These are phyloP conservation scores for Heliamphora pulchella DNA, from an alignment of 179 eudicot species.

Conservation along the genomic window DNA sequence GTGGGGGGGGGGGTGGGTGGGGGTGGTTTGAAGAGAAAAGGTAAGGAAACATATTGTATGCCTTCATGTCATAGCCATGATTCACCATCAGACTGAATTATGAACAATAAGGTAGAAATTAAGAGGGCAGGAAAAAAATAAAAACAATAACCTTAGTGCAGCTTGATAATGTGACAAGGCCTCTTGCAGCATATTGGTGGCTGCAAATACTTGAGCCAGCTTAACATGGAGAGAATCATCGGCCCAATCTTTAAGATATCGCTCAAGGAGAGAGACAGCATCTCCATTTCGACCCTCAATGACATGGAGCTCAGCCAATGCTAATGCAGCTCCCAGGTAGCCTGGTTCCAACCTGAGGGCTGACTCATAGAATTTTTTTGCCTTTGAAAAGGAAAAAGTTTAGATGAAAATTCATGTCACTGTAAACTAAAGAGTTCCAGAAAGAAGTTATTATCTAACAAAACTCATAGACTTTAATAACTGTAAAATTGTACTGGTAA, in stretches of 20 bases:
- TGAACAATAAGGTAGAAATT: not conserved
- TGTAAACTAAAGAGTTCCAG: not conserved
- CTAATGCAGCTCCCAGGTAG: slow-evolving; percentile 90
- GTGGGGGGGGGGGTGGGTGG: no score
- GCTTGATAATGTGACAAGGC: slow-evolving; percentile 87
- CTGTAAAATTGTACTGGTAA: not conserved
- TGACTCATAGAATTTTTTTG: slow-evolving; percentile 89
- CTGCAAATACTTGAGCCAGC: slow-evolving; percentile 94
- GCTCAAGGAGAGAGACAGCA: slow-evolving; percentile 85
- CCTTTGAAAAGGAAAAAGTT: slow-evolving; percentile 35
- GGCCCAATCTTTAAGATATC: slow-evolving; percentile 95
- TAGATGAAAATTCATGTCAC: not conserved
- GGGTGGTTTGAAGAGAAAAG: no score
- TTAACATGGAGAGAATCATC: slow-evolving; percentile 94
- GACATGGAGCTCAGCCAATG: slow-evolving; percentile 91
- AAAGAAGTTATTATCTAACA: not conserved
- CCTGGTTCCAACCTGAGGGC: slow-evolving; percentile 94
- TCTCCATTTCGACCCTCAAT: slow-evolving; percentile 90
- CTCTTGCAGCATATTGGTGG: slow-evolving; percentile 92
- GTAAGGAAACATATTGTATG: no score
- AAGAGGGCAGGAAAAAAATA: not conserved
- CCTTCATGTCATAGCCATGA: not conserved
- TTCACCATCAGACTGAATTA: not conserved
- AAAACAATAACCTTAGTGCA: slow-evolving; percentile 59
- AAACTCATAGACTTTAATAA: not conserved